These are phyloP conservation scores for Trichoderma asperellum DNA, from an alignment of 2,329 filamentous ascomycete species.

Conservation along the genomic window DNA sequence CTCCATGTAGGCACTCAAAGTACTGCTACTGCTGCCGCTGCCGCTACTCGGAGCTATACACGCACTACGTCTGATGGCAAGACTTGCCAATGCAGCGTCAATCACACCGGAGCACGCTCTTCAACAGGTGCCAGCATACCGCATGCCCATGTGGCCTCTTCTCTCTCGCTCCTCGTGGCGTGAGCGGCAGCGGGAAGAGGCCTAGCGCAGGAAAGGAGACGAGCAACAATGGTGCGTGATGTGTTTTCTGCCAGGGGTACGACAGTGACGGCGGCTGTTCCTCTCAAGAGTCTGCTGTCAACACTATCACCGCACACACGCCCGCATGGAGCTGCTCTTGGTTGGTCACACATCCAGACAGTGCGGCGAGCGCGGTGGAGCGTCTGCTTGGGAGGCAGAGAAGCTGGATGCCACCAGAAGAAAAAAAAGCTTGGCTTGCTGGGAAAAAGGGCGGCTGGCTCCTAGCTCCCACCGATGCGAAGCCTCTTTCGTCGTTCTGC, in stretches of 20 bases:
- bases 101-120: not conserved
- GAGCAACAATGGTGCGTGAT: conserved; percentile 12
- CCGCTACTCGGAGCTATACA: not conserved
- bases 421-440: conserved; percentile 7
- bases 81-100: not conserved
- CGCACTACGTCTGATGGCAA: not conserved
- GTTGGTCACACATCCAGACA: conserved; percentile 20
- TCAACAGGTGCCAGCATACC: conserved; percentile 9
- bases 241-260: conserved; percentile 23
- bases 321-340: conserved; percentile 24
- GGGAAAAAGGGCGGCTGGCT: not conserved
- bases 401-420: conserved; percentile 19
- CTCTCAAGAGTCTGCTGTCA: conserved; percentile 19
- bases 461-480: conserved; percentile 6
- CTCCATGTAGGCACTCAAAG: not conserved
- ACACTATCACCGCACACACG: conserved; percentile 22
- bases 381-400: not conserved
- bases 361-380: conserved; percentile 20
- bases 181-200: conserved; percentile 18
- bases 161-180: conserved; percentile 15
- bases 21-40: not conserved
- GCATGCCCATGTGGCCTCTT: conserved; percentile 18
- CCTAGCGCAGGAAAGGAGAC: conserved; percentile 15
- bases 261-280: conserved; percentile 10
- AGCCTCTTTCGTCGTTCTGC: conserved; percentile 18